Base-by-base conservation (phyloP, 1,284 basidiomycete species). In the Cutaneotrichosporon mucoides region DNA sequence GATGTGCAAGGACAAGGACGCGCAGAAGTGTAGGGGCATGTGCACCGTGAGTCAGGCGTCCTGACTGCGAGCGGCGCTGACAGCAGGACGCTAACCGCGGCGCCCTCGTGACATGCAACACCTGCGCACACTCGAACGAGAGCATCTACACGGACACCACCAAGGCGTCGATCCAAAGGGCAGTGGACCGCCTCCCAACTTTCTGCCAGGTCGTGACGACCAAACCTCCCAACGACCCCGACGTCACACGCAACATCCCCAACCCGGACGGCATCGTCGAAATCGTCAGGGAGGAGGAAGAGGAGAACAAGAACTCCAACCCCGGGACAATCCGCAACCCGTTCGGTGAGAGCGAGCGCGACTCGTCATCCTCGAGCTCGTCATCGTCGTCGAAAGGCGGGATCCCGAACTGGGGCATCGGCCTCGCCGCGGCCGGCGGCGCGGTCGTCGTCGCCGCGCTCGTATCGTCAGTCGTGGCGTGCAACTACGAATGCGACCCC, bases 341-440 rank as follows among this genome's bases (percentile, higher is more conserved):
- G 24, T 2, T 3, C 24, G 24, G 24, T 3, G 24, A 3, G 24
- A 24, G 3, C 3, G 24, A 3, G 24, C 24, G 24, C 24, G 24
- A 24, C 24, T 24, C 24, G 24, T 24, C 24, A 2, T 24, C 24
- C 24, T 24, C 24, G 24, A 24, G 3, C 24, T 24, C 24, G 3
- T 24, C 24, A 24, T 24, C 24, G 24, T 24, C 24, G 24, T 24
- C 24, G 24, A 24, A 24, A 24, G 24, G 24, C 24, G 24, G 24
- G 24, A 48, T 48, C 13, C 46, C 46, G 46, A 48, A 24, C 6
- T 48, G 46, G 46, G 46, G 34, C 34, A 48, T 48, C 46, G 46
- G 46, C 34, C 34, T 48, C 6, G 46, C 46, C 5, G 46, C 46
- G 5, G 46, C 11, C 13, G 46, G 46, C 10, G 46, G 46, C 7